Base-by-base conservation (phyloP, 345 rosid species). In the Camelina sativa region DNA sequence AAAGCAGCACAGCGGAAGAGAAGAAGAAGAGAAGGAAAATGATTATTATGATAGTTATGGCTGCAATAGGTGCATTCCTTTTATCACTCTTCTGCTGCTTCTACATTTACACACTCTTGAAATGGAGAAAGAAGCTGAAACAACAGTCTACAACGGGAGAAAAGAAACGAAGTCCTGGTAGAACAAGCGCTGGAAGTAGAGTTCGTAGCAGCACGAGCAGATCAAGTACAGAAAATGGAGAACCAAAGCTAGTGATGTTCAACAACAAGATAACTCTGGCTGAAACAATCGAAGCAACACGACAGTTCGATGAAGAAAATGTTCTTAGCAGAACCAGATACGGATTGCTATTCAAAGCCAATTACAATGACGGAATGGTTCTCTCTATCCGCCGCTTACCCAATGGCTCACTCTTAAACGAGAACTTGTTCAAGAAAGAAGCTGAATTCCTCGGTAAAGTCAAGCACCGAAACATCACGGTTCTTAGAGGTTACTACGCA, bases 301-400 rank as follows among this genome's bases (percentile, higher is more conserved):
- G 97, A 37, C 91, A 91, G 53, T 94, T 94, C 10, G 97, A 92
- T 9, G 98, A 94, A 79, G 98, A 94, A 54, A 94, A 89, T 58
- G 98, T 94, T 73, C 85, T 94, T 28, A 87, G 89, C 82, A 83
- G 98, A 85, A 85, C 87, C 11, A 73, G 86, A 10, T 84, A 82
- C 8, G 97, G 97, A 10, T 73, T 94, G 55, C 86, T 91, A 0
- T 94, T 91, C 88, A 94, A 94, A 81, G 98, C 95, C 8, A 84
- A 86, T 69, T 94, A 86, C 78, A 83, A 80, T 9, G 98, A 94
- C 2, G 98, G 98, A 61, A 91, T 87, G 95, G 98, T 94, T 69
- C 89, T 91, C 60, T 84, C 98, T 6, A 68, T 94, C 34, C 89
- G 97, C 11, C 88, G 96, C 23, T 85, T 91, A 11, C 86, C 92